These are phyloP conservation scores for Panicum virgatum DNA, from an alignment of 202 grass and related monocot species.

Conservation along the genomic window DNA sequence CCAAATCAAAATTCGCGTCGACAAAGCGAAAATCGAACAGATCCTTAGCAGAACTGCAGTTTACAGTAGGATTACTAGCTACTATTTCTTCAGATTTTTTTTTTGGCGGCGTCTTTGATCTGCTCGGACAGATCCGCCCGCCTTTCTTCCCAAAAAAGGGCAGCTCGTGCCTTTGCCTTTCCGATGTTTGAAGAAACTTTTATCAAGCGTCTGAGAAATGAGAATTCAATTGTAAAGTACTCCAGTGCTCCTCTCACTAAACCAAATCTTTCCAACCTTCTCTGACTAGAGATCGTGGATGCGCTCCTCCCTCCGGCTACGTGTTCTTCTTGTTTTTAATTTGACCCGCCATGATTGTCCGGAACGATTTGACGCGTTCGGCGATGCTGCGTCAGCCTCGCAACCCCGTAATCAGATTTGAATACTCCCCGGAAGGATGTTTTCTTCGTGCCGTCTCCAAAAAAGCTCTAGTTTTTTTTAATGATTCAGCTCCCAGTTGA, in stretches of 20 bases:
- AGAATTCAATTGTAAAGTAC: conserved; percentile 45
- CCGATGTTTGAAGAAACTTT: conserved; percentile 43
- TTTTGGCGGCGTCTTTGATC: not conserved
- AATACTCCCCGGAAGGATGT: conserved; percentile 9
- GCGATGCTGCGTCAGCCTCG: not conserved
- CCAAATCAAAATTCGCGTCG: not conserved
- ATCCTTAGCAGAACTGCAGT: conserved; percentile 1
- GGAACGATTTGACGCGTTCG: conserved; percentile 18
- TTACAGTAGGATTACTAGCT: not conserved
- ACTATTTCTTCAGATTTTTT: conserved; percentile 19
- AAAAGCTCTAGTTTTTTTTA: not conserved
- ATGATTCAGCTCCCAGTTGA: not conserved
- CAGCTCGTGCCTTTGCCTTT: not conserved
- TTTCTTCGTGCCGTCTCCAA: not conserved
- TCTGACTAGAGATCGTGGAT: conserved; percentile 32
- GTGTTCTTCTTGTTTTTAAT: not conserved
- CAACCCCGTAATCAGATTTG: not conserved
- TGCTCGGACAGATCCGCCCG: conserved; percentile 6
- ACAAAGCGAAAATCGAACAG: not conserved
- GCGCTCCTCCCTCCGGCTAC: not conserved
- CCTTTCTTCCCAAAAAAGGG: not conserved
- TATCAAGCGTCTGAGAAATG: conserved; percentile 36
- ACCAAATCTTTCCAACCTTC: conserved; percentile 4
- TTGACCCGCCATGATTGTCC: not conserved
- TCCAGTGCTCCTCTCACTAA: conserved; percentile 5